Evolutionary conservation across 805 yeast species (phyloP).

Genomic region (Millerozyma acaciae): DNA sequence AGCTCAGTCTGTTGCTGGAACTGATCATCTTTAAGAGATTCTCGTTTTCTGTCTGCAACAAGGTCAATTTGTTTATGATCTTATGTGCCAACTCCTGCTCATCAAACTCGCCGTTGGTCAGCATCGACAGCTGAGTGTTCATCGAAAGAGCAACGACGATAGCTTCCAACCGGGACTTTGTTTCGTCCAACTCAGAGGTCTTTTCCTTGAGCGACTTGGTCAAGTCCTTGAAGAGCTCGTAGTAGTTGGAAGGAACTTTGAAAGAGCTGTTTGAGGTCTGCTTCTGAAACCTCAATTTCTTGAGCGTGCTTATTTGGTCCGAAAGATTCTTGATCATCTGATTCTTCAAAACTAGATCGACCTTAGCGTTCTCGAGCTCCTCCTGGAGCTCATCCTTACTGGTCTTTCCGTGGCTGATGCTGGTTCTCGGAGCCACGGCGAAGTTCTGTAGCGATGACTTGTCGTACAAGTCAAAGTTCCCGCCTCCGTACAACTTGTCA

Average conservation of each 20-base stretch:
- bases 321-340: constrained; percentile 34
- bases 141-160: constrained; percentile 33
- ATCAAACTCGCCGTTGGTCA: constrained; percentile 61
- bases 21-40: constrained; percentile 66
- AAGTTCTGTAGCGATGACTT: constrained; percentile 9
- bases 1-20: constrained; percentile 71
- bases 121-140: constrained; percentile 20
- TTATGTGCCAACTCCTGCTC: constrained; percentile 74
- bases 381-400: constrained; percentile 11
- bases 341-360: constrained; percentile 55
- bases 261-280: constrained; percentile 13
- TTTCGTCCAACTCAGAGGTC: constrained; percentile 51
- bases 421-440: constrained; percentile 1
- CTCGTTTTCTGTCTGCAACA: constrained; percentile 65
- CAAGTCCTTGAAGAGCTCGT: constrained; percentile 46
- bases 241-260: constrained; percentile 41
- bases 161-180: constrained; percentile 62
- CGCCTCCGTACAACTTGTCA: constrained; percentile 7
- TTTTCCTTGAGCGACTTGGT: constrained; percentile 45
- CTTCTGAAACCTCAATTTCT: constrained; percentile 13
- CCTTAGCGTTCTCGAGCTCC: constrained; percentile 36
- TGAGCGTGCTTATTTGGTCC: constrained; percentile 25
- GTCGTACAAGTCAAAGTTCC: constrained; percentile 7
- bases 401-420: constrained; percentile 1
- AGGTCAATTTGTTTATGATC: constrained; percentile 56